Base-by-base conservation (phyloP, 768 basidiomycete species). In the Sporobolomyces phaffii region DNA sequence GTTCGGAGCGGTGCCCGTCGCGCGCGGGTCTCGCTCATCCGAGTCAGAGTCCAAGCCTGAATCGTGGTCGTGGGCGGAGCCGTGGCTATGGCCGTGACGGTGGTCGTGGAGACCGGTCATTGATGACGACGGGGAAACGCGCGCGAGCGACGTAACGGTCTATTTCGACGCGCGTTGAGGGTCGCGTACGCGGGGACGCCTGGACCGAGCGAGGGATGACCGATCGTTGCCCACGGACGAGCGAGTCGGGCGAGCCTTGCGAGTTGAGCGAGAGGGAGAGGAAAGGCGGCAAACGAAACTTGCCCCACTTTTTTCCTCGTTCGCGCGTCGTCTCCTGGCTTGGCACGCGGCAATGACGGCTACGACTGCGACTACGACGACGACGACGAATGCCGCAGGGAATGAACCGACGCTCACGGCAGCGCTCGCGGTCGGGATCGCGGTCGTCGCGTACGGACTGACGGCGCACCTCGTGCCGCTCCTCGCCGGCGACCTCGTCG, bases 381-480 rank as follows among this genome's bases (percentile, higher is more conserved):
- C 24, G 26, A 22, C 26, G 26, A 18, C 10, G 4, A 45, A 9
- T 8, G 44, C 22, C 44, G 38, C 38, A 17, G 33, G 22, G 26
- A 29, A 43, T 22, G 73, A 74, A 43, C 60, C 70, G 28, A 49
- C 58, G 31, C 40, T 72, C 22, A 71, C 72, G 20, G 62, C 73
- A 49, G 18, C 40, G 40, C 41, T 65, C 26, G 68, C 69, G 10
- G 34, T 54, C 49, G 26, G 22, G 36, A 51, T 73, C 62, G 65
- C 69, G 15, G 77, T 94, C 52, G 81, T 91, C 68, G 90, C 92
- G 0, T 87, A 94, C 62, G 75, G 90, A 15, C 84, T 85, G 3
- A 86, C 89, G 2, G 75, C 90, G 17, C 85, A 86, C 73, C 82
- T 91, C 47, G 82, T 98, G 34, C 94, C 93, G n/a, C 82, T 84